Percentiles rank a stretch among this genome's conserved stretches.
Evolutionary conservation across 345 rosid species (phyloP).

Genomic region (Kernera saxatilis): DNA sequence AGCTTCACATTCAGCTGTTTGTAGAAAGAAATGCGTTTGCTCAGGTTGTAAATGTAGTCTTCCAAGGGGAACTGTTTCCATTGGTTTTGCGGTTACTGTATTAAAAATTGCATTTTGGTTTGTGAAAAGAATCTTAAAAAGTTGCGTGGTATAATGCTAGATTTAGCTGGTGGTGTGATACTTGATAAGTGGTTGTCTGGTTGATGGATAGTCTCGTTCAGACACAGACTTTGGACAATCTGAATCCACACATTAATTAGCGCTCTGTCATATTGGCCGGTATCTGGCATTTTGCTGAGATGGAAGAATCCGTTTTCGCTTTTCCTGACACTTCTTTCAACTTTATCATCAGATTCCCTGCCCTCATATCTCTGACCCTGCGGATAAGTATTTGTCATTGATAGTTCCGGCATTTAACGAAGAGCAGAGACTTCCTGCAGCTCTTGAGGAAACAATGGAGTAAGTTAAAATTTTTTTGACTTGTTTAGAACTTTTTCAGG

Average conservation of each 20-base stretch:
- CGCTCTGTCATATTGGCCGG: background rate
- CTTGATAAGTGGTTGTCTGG: background rate
- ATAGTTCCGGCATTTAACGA: slow-evolving; percentile 91
- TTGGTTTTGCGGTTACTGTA: no score
- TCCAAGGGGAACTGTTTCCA: background rate
- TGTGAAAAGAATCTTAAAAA: background rate
- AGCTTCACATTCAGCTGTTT: background rate
- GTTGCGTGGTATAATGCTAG: background rate
- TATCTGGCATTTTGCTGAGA: background rate
- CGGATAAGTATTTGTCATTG: slow-evolving; percentile 75
- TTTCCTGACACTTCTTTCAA: background rate
- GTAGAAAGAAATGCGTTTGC: background rate
- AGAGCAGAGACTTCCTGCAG: slow-evolving; percentile 85
- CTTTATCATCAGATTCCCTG: slow-evolving; percentile 53
- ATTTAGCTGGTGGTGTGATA: background rate
- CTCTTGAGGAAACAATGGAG: slow-evolving; percentile 86
- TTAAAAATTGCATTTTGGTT: background rate
- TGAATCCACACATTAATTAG: background rate
- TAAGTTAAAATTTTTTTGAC: slow-evolving; percentile 30
- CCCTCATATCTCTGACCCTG: slow-evolving; percentile 60
- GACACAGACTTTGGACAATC: background rate
- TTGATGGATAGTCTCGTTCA: background rate
- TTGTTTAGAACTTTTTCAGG: background rate
- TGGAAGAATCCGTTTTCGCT: background rate
- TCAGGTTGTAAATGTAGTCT: background rate